Evolutionary conservation across 2,329 filamentous ascomycete genomes (phyloP).

Genomic region (Beauveria scarabaeidicola): DNA sequence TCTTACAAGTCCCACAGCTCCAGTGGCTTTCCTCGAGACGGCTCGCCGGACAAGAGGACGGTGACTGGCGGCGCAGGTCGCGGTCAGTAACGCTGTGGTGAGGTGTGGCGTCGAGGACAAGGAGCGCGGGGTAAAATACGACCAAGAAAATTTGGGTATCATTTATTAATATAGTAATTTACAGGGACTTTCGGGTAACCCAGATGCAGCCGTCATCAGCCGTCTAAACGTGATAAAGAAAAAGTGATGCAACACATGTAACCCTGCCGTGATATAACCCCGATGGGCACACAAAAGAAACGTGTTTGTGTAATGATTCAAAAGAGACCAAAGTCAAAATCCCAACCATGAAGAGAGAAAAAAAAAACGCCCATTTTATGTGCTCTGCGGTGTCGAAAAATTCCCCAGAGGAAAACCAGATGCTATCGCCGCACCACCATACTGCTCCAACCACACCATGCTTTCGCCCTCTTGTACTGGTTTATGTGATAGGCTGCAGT

Average conservation of each 20-base stretch:
- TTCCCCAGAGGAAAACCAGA: constrained; percentile 25
- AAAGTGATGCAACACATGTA: not conserved
- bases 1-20: no score
- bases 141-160: constrained; percentile 9
- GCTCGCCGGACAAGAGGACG: constrained; percentile 36
- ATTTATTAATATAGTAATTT: constrained; percentile 11
- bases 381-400: constrained; percentile 1
- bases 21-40: no score
- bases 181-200: not conserved
- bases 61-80: constrained; percentile 53
- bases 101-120: not conserved
- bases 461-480: constrained; percentile 22
- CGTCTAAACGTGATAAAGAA: constrained; percentile 2
- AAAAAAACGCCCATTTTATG: constrained; percentile 5
- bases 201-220: constrained; percentile 6
- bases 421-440: constrained; percentile 25
- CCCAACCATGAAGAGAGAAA: not conserved
- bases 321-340: not conserved
- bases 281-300: not conserved
- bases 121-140: not conserved
- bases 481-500: constrained; percentile 25
- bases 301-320: not conserved
- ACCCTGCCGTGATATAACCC: not conserved
- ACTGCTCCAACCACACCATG: constrained; percentile 21
- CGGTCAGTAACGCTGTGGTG: constrained; percentile 34